phyloP scores from a whole-genome alignment of 129 eudicot species.

The Ambrosia artemisiifolia region DNA sequence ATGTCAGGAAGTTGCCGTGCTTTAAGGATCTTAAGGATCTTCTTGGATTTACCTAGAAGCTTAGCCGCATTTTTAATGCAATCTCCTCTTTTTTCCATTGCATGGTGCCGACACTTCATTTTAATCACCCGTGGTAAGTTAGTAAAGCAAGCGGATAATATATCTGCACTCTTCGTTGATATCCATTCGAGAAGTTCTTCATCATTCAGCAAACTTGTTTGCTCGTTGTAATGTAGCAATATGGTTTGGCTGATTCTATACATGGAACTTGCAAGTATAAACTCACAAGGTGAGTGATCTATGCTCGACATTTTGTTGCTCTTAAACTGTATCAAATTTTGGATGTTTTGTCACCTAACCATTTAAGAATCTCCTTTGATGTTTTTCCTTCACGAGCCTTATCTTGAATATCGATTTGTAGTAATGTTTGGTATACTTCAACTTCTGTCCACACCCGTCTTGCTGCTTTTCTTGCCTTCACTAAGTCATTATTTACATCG shows the following conservation, averaged over 20 bases:
- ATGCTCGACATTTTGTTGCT: too few species aligned
- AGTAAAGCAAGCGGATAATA: background rate
- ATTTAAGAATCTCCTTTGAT: slow-evolving; percentile 8
- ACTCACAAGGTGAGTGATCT: background rate
- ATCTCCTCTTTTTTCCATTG: slow-evolving; percentile 4
- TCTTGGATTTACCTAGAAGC: slow-evolving; percentile 7
- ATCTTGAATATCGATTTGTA: background rate
- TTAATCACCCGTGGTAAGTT: slow-evolving; percentile 6
- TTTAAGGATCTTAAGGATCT: background rate
- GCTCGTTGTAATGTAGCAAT: background rate
- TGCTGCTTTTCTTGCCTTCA: background rate
- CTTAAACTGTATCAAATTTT: background rate
- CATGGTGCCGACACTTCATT: background rate
- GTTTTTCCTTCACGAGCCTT: background rate
- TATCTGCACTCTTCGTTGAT: background rate
- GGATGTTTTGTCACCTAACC: slow-evolving; percentile 1
- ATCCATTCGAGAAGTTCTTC: slow-evolving; percentile 5
- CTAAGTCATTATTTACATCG: background rate
- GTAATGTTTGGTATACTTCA: background rate
- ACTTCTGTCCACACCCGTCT: background rate
- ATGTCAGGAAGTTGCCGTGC: background rate
- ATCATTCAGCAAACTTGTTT: background rate
- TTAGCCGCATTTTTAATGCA: background rate
- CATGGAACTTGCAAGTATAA: slow-evolving; percentile 8
- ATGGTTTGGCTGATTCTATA: background rate